These are phyloP conservation scores for Pholiota adiposa DNA, from an alignment of 1,284 basidiomycete species.

Conservation along the genomic window DNA sequence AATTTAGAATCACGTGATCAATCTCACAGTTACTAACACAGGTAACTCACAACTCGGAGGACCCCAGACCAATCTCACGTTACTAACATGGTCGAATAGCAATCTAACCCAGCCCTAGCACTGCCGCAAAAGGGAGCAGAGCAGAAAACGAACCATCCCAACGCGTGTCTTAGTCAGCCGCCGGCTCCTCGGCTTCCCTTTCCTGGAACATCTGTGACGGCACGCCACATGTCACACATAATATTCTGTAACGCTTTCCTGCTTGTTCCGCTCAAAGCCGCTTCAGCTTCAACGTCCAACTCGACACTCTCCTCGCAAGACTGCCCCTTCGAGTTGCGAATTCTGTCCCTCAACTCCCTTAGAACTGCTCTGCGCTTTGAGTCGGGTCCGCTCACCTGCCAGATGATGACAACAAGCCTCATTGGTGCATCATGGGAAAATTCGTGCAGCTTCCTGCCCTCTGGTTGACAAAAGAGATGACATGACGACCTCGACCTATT, in stretches of 20 bases:
- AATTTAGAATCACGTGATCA: too few relatives aligned
- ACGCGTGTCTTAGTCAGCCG: slow-evolving; percentile 25
- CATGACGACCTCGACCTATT: not conserved
- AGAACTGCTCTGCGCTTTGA: not conserved
- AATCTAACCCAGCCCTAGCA: too few relatives aligned
- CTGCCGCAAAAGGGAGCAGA: slow-evolving; percentile 4
- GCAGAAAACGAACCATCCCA: slow-evolving; percentile 18
- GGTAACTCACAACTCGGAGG: too few relatives aligned
- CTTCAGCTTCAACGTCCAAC: not conserved
- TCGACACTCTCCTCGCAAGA: not conserved
- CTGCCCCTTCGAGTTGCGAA: too few relatives aligned
- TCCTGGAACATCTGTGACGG: not conserved
- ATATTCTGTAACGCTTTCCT: not conserved
- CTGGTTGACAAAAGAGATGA: not conserved
- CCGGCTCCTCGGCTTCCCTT: too few relatives aligned
- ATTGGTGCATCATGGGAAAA: not conserved
- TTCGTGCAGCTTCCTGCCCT: not conserved
- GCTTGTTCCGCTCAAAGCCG: not conserved
- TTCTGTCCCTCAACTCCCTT: not conserved
- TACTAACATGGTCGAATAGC: too few relatives aligned
- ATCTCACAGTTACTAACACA: too few relatives aligned
- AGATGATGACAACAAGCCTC: not conserved
- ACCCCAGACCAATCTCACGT: too few relatives aligned
- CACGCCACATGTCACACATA: not conserved
- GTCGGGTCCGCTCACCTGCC: not conserved